Base-by-base conservation (phyloP, 768 basidiomycete species). In the Kwoniella bestiolae region DNA sequence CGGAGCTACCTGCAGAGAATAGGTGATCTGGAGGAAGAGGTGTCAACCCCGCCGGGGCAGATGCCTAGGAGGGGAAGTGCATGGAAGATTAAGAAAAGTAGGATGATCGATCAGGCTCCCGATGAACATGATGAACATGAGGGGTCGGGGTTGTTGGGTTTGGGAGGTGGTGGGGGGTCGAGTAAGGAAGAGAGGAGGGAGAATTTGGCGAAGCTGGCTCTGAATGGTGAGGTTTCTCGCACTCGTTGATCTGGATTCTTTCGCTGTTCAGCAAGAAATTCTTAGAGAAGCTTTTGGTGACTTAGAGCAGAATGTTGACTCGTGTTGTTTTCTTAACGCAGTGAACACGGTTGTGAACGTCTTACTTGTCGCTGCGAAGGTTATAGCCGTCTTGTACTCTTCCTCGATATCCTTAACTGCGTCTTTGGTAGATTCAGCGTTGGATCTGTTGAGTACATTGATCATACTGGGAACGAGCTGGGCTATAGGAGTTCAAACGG, bases 381-480 rank as follows among this genome's bases (percentile, higher is more conserved):
- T 75, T 9, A 61, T 79, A 12, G 82, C 82, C n/a, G 81, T 83
- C 21, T 70, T 83, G 25, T 75, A 81, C 44, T 83, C 82, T 16
- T 73, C 79, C 31, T 83, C 82, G 2, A 80, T 83, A 52, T 82
- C 82, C 14, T 74, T 83, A 25, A 74, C 82, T 18, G 83, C 83
- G 1, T 80, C 78, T 0, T 71, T 82, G 25, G 80, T 83, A 53
- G 83, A 83, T 63, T 80, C 79, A 3, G 82, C 78, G 2, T 74
- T 83, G 65, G 83, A 83, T 60, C 74, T 83, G 34, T 64, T 83
- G 1, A 80, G 78, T 25, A 83, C 82, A 0, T 55, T 83, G 46
- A 83, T 83, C 70, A 83, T 83, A 59, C 74, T 81, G 44, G 76
- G 75, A 0, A 82, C 83, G 4, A 73, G 71, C 44, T 71, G 72